These are phyloP conservation scores for Daldinia bambusicola DNA, from an alignment of 495 filamentous ascomycete genomes.

Conservation along the genomic window DNA sequence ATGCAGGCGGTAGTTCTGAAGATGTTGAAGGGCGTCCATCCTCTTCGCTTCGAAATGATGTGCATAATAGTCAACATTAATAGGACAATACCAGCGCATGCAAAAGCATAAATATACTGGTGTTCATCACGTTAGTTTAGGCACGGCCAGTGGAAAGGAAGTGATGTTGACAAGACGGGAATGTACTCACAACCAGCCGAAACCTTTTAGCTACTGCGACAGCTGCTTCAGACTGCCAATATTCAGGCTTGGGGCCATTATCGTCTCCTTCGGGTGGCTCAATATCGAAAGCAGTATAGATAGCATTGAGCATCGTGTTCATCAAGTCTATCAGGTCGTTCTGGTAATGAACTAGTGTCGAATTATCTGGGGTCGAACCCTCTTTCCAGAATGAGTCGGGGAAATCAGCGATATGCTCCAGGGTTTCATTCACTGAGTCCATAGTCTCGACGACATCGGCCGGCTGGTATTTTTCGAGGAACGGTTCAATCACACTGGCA, in stretches of 20 bases:
- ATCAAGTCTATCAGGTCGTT: slow-evolving; percentile 36
- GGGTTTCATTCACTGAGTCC: slow-evolving; percentile 35
- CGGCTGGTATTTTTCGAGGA: slow-evolving; percentile 45
- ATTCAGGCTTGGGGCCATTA: slow-evolving; percentile 3
- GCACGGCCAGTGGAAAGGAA: neutral
- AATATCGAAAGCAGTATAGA: slow-evolving; percentile 47
- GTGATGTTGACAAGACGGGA: neutral
- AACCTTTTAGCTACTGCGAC: slow-evolving; percentile 36
- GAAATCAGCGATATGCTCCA: slow-evolving; percentile 39
- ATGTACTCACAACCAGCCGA: slow-evolving; percentile 48
- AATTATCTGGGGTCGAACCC: slow-evolving; percentile 14
- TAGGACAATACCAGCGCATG: slow-evolving; percentile 56
- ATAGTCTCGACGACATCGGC: slow-evolving; percentile 28
- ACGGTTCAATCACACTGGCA: slow-evolving; percentile 23
- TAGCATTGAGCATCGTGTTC: slow-evolving; percentile 45
- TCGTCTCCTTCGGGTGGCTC: slow-evolving; percentile 43
- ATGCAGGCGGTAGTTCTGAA: slow-evolving; percentile 52
- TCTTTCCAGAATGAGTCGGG: slow-evolving; percentile 43
- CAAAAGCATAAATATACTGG: slow-evolving; percentile 57
- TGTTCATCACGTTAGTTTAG: slow-evolving; percentile 9
- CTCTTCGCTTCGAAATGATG: slow-evolving; percentile 46
- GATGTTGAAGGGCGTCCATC: slow-evolving; percentile 51
- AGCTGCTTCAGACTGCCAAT: slow-evolving; percentile 28
- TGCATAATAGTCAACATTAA: slow-evolving; percentile 54
- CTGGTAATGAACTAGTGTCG: slow-evolving; percentile 1